phyloP scores from a whole-genome alignment of 306 rosid species.

The Erythrophleum fordii region DNA sequence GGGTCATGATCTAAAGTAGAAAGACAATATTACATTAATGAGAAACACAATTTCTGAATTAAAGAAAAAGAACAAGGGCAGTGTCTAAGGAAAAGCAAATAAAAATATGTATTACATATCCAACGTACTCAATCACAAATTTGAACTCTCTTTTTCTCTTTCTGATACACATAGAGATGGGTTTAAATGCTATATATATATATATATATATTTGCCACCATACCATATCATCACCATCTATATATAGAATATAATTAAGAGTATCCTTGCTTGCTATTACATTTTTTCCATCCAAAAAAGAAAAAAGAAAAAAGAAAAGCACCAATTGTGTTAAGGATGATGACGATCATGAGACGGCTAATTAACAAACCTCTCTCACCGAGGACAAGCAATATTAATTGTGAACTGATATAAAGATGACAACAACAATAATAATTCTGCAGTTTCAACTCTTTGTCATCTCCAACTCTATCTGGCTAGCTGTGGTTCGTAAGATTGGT shows the following conservation, averaged over 20 bases:
- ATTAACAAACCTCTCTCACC: conserved; percentile 51
- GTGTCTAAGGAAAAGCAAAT: neutral
- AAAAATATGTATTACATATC: neutral
- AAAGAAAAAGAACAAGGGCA: conserved; percentile 6
- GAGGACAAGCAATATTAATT: conserved; percentile 50
- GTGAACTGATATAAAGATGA: conserved; percentile 47
- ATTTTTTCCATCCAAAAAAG: conserved; percentile 42
- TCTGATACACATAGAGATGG: neutral
- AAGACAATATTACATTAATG: no score
- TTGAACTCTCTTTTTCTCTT: neutral
- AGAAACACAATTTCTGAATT: conserved; percentile 14
- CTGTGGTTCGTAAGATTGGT: neutral
- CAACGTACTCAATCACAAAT: neutral
- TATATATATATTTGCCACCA: conserved; percentile 6
- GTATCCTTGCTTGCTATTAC: conserved; percentile 29
- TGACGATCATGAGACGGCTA: conserved; percentile 41
- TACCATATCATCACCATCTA: conserved; percentile 22
- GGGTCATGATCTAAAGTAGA: no score
- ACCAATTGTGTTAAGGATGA: conserved; percentile 23
- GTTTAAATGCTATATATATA: no score
- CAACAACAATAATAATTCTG: conserved; percentile 30
- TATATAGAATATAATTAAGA: conserved; percentile 43
- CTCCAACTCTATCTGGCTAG: conserved; percentile 29
- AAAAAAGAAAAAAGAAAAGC: neutral
- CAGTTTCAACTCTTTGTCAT: conserved; percentile 38